A percentile compares a stretch with the other conserved stretches of the same genome.
Evolutionary conservation across 805 yeast genomes (phyloP).

Genomic region (Kodamaea jinghongensis): DNA sequence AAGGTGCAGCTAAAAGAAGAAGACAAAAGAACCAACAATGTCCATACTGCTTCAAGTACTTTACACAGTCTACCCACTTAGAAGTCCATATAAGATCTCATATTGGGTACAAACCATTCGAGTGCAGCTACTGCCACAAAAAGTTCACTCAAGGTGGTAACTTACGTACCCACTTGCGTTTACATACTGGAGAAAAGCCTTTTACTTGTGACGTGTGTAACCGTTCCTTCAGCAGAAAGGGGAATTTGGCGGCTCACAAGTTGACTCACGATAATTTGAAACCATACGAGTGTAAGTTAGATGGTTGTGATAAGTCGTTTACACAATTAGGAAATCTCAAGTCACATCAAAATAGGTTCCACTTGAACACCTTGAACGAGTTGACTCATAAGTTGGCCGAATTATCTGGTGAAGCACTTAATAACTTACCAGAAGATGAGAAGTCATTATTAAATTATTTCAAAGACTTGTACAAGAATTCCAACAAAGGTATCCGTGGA

Average conservation of each 20-base stretch:
- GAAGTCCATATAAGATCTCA: constrained; percentile 89
- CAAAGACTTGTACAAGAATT: constrained; percentile 77
- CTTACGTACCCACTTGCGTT: constrained; percentile 75
- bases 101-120: constrained; percentile 81
- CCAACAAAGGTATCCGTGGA: constrained; percentile 89
- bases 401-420: constrained; percentile 45
- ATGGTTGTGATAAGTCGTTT: constrained; percentile 77
- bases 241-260: constrained; percentile 85
- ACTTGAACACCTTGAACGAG: constrained; percentile 62
- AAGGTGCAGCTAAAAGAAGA: constrained; percentile 15
- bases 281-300: constrained; percentile 78
- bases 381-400: constrained; percentile 69
- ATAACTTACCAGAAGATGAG: constrained; percentile 58
- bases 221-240: constrained; percentile 81
- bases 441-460: constrained; percentile 72
- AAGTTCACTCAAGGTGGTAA: constrained; percentile 90
- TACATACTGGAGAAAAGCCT: constrained; percentile 93
- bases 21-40: constrained; percentile 61
- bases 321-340: constrained; percentile 92
- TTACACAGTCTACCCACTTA: constrained; percentile 86
- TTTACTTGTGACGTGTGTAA: constrained; percentile 76
- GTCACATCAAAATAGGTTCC: constrained; percentile 91
- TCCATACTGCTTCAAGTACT: constrained; percentile 72
- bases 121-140: constrained; percentile 75
- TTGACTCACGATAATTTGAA: constrained; percentile 76